Evolutionary conservation across 805 yeast genomes (phyloP).

Genomic region (Candida ficus): DNA sequence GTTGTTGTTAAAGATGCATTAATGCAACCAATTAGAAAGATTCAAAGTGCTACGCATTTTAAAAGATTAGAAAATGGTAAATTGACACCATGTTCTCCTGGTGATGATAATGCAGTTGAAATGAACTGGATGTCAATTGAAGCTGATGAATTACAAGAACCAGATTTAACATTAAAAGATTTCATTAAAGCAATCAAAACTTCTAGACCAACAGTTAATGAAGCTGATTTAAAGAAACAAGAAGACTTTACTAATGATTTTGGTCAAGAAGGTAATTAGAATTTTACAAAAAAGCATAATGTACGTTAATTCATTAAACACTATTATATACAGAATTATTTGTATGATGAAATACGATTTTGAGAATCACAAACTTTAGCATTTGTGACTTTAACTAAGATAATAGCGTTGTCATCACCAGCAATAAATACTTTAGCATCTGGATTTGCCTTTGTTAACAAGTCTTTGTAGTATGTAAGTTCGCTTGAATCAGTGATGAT

Average conservation of each 20-base stretch:
- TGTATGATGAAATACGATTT: constrained; percentile 41
- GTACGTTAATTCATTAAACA: not conserved
- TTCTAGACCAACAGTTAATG: constrained; percentile 93
- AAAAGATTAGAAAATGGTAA: constrained; percentile 49
- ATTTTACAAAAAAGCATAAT: not conserved
- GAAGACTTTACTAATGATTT: constrained; percentile 88
- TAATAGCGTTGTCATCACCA: constrained; percentile 58
- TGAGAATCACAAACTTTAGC: constrained; percentile 80
- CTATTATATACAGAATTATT: constrained; percentile 10
- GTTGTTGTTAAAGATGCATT: constrained; percentile 95
- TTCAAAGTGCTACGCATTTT: constrained; percentile 95
- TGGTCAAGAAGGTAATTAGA: constrained; percentile 91
- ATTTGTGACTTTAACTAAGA: constrained; percentile 57
- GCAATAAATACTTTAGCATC: constrained; percentile 66
- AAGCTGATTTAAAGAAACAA: constrained; percentile 74
- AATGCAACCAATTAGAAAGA: constrained; percentile 96
- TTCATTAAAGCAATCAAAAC: constrained; percentile 87
- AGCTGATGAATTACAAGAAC: constrained; percentile 86
- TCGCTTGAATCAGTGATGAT: constrained; percentile 46
- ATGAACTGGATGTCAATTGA: constrained; percentile 92
- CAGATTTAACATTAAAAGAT: constrained; percentile 84
- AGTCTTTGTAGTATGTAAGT: constrained; percentile 53
- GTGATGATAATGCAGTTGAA: constrained; percentile 81
- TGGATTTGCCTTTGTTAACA: constrained; percentile 58
- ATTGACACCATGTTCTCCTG: constrained; percentile 94